Base-by-base conservation (phyloP, 2,329 filamentous ascomycete species). In the Penicillium freii region DNA sequence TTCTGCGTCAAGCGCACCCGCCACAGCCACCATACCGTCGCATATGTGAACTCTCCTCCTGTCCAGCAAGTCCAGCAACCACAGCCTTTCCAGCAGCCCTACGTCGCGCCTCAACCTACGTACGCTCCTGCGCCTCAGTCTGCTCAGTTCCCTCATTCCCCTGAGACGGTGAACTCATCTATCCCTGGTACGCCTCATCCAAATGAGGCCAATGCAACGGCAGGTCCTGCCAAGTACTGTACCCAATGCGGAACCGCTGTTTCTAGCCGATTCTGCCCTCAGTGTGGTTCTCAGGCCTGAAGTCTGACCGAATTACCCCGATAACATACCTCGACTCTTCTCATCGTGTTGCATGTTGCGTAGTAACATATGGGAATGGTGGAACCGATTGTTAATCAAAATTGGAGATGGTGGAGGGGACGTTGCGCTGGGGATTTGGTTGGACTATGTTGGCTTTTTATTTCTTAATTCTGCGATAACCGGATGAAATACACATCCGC, bases 1-100 rank as follows among this genome's bases (percentile, higher is more conserved):
- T 65, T 57, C 59, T 62, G 61, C 51, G 55, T 65, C 19, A 61
- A 60, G 49, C 62, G 62, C 48, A 45, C 33, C 33, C 62, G 55
- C 19, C 29, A 36, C 19, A 51, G 25, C n/a, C 47, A 51, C 17
- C 53, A 42, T 4, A 59, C 51, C 13, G 54, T 60, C 44, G 60
- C 53, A 25, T 58, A 57, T 23, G 36, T 54, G 33, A 58, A 56
- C 31, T 39, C 48, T 23, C 19, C 56, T 27, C 43, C 52, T 25
- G 47, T 51, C 27, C 39, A 56, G 34, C 51, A 45, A n/a, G 43
- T 51, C 27, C 39, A 56, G 34, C 51, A 45, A 15, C 21, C 11
- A 17, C 46, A 42, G 36, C 44, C 43, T n/a, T 45, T 45, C 13
- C 5, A 34, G 8, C 57, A 52, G 21, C 15, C 52, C 3, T 63